Evolutionary conservation across 441 rosid species (phyloP), one percentile per base, ranked within the genome.

Genomic region (Francoa sonchifolia): DNA sequence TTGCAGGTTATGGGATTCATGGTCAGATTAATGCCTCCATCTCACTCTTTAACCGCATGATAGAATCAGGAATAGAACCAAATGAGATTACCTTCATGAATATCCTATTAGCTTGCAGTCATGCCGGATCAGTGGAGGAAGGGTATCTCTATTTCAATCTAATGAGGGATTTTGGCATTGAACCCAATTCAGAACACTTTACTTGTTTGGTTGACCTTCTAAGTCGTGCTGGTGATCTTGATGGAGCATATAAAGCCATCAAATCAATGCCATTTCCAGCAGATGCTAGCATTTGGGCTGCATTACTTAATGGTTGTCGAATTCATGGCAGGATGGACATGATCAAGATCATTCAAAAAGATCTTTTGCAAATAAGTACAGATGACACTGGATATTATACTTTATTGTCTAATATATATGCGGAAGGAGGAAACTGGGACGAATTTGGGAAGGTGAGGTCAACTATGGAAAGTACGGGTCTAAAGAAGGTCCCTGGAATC

Each of bases 191-290:
- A 4, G 78, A 72, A 42, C 96, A 87, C 44, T 79, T 65, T 42
- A 64, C 92, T 1, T 82, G 92, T 45, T 68, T 80, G 54, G 76
- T 83, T 46, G 87, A 79, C 70, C 84, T 87, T 48, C 75, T 87
- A 42, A 65, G 95, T 44, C 65, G 74, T 39, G 50, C 77, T 11
- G 97, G 95, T 25, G 58, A 49, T 39, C 60, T 87, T 34, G 52
- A 43, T 52, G 67, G 39, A 33, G 97, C 95, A 6, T 76, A 69
- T 13, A 72, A 78, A 35, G 63, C 83, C 49, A 42, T 83, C 13
- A 66, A 60, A 42, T 54, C 67, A 5, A 69, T 72, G 73, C 80
- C 95, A 13, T 59, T 72, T 57, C 74, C 76, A 43, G 70, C 84
- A 49, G 47, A 69, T 53, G 72, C 77, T n/a, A 55, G 89, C 62